These are phyloP conservation scores for Bacterosira constricta DNA, from an alignment of 108 stramenopile genomes.

Conservation along the genomic window DNA sequence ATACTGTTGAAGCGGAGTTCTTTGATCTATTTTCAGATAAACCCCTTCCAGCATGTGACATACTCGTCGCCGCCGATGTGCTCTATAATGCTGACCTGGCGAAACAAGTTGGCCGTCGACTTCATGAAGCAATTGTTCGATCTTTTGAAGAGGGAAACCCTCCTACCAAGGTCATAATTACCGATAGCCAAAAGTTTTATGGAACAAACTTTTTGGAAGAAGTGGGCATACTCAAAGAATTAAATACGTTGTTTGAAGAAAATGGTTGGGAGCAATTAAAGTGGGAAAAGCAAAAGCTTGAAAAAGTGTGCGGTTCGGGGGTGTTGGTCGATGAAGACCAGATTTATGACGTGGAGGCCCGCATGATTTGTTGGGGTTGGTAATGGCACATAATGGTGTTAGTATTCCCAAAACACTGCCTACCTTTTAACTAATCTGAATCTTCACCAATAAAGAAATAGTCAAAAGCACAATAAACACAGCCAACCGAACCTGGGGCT, in stretches of 20 bases:
- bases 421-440: too few relatives aligned
- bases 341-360: slow-evolving; percentile 69
- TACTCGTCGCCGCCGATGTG: slow-evolving; percentile 79
- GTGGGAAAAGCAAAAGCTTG: slow-evolving; percentile 52
- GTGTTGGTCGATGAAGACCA: slow-evolving; percentile 80
- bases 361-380: slow-evolving; percentile 69
- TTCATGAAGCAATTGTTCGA: slow-evolving; percentile 50
- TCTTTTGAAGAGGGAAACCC: slow-evolving; percentile 9
- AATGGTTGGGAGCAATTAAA: slow-evolving; percentile 29
- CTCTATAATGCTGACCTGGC: slow-evolving; percentile 74
- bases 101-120: slow-evolving; percentile 59
- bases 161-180: slow-evolving; percentile 52
- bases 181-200: slow-evolving; percentile 81
- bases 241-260: slow-evolving; percentile 22
- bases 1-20: slow-evolving; percentile 9
- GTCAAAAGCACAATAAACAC: too few relatives aligned
- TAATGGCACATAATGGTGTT: neutral
- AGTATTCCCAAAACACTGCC: neutral
- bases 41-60: slow-evolving; percentile 52
- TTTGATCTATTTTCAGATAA: slow-evolving; percentile 49
- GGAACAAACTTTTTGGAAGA: slow-evolving; percentile 59
- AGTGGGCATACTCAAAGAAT: slow-evolving; percentile 29
- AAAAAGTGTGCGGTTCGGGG: slow-evolving; percentile 64
- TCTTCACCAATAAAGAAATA: too few relatives aligned
- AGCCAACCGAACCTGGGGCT: too few relatives aligned